Conservation (phyloP, 2,329 filamentous ascomycete species). For the Colletotrichum trifolii region DNA sequence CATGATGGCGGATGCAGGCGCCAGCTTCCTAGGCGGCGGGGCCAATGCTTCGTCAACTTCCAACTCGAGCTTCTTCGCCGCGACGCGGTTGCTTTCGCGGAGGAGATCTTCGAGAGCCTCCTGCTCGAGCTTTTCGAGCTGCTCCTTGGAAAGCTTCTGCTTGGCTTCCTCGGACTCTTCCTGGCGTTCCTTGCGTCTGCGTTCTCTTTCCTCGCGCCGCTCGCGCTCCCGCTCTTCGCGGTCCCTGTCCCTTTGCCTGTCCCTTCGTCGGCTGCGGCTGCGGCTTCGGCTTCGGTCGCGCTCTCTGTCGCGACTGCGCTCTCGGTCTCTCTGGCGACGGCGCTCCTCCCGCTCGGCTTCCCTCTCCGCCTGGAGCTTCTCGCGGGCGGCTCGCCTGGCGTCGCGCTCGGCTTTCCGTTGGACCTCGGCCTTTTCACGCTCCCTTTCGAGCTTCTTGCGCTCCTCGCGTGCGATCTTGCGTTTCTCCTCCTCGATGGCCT, state of each 20-base stretch:
- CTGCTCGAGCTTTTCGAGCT: conserved; percentile 67
- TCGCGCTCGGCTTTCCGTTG: conserved; percentile 63
- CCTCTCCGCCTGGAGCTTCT: conserved; percentile 54
- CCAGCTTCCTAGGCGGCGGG: conserved; percentile 64
- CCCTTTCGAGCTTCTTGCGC: conserved; percentile 61
- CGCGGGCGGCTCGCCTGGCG: conserved; percentile 57
- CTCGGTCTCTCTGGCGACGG: conserved; percentile 54
- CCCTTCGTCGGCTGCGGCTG: conserved; percentile 36
- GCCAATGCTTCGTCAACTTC: conserved; percentile 67
- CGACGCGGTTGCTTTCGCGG: conserved; percentile 65
- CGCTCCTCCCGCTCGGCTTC: conserved; percentile 68
- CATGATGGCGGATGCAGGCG: conserved; percentile 68
- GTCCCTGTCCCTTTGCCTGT: conserved; percentile 44
- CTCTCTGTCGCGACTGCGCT: conserved; percentile 53
- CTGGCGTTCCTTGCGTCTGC: conserved; percentile 50
- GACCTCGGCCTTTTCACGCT: conserved; percentile 60
- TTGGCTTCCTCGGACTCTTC: conserved; percentile 58
- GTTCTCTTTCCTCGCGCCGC: conserved; percentile 42
- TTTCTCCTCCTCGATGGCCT: conserved; percentile 71
- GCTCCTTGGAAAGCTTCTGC: conserved; percentile 67
- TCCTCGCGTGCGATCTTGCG: conserved; percentile 67
- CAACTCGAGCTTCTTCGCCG: conserved; percentile 60
- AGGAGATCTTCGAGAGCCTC: conserved; percentile 69
- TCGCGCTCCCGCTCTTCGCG: conserved; percentile 45
- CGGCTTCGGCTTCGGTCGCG: conserved; percentile 49